Evolutionary conservation across 1,284 basidiomycete genomes (phyloP).

Genomic region (Rhodotorula sp.): DNA sequence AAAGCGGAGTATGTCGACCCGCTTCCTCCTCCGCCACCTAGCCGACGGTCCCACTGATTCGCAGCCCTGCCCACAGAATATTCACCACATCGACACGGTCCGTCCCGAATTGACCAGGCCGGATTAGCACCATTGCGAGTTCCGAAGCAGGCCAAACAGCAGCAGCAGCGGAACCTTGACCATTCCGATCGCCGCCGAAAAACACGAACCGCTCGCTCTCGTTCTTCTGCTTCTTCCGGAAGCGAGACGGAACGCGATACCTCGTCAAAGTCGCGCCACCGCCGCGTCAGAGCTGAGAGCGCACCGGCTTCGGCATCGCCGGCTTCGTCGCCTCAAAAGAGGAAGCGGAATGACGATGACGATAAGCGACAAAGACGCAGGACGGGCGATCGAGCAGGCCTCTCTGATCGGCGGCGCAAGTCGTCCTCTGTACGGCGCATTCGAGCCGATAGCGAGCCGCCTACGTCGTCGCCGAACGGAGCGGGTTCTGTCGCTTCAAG

Average conservation of each 20-base stretch:
- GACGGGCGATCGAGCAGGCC: too few relatives aligned
- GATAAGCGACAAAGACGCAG: too few relatives aligned
- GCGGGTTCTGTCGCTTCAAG: background rate
- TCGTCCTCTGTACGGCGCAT: background rate
- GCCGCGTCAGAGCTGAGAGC: constrained; percentile 16
- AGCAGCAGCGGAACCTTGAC: background rate
- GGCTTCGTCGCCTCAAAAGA: background rate
- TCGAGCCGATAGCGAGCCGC: constrained; percentile 30
- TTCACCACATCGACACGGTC: constrained; percentile 7
- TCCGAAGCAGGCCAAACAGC: background rate
- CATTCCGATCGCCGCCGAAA: background rate
- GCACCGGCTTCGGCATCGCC: constrained; percentile 27
- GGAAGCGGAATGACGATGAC: too few relatives aligned
- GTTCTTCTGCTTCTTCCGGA: background rate
- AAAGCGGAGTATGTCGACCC: background rate
- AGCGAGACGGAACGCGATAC: background rate
- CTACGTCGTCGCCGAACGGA: constrained; percentile 9
- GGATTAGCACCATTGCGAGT: background rate
- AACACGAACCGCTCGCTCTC: background rate
- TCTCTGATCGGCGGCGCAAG: background rate
- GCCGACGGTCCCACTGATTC: too few relatives aligned
- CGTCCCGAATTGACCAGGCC: constrained; percentile 9
- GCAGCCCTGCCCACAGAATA: background rate
- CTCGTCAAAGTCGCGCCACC: background rate
- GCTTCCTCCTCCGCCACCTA: background rate